Evolutionary conservation across 192 early-diverging fungal genomes (phyloP), one percentile per base, ranked within the genome.

Genomic region (Borealophlyctis nickersoniae): DNA sequence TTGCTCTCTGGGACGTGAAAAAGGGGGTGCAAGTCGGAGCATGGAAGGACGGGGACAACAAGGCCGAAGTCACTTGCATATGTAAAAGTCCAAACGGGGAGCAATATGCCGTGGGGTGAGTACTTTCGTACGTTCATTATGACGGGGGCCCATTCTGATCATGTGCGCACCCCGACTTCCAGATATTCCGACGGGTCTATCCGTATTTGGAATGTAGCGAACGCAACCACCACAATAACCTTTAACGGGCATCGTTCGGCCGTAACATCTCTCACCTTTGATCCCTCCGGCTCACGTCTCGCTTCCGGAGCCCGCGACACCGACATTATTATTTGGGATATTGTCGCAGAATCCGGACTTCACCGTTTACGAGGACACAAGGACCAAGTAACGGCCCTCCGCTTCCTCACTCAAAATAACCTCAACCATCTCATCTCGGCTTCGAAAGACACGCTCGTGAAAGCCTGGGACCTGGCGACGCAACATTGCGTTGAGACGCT

Each of bases 401-500:
- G 60, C 0, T 94, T 94, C 67, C 63, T 94, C 23, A 62, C 69
- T 24, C 36, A 45, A 30, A 59, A 45, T 7, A 67, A 52, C 24
- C 63, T 78, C 59, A 67, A 82, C 57, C 80, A 93, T 58, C 58
- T 98, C 63, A 62, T 98, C 30, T 93, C 89, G n/a, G 79, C 85
- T 51, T 94, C 93, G 59, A 98, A 97, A 73, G 96, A 98, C 71
- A 92, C 96, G 11, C 82, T 97, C 67, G 70, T 98, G 33, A 98
- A 98, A 76, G 73, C 96, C 53, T 98, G 96, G 96, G 96, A 98
- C 73, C 76, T 97, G 34, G 79, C 85, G n/a, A 91, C 92, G 27
- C 89, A 90, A 66, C 90, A 91, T 73, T 98, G 96, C 62, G 88
- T 94, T 54, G 93, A 98, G 73, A 98, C 95, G 39, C 68, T 97